Evolutionary conservation across 176 grass and related monocot species (phyloP).

Genomic region (Triticum dicoccoides): DNA sequence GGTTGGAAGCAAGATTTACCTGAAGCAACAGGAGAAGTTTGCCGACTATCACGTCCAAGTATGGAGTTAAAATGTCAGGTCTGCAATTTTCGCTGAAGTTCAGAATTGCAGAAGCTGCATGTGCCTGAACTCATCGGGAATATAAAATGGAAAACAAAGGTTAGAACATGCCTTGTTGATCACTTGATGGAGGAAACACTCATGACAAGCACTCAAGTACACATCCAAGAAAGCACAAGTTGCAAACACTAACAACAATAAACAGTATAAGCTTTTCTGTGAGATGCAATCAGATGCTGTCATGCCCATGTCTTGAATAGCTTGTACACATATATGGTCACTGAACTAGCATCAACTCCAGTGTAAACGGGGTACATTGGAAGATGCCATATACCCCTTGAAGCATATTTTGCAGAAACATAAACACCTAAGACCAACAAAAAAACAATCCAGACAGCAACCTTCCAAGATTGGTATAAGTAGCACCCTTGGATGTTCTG

Average conservation of each 20-base stretch:
- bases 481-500: not conserved
- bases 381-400: not conserved
- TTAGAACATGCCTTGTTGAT: constrained; percentile 30
- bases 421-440: not conserved
- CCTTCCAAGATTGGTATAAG: not conserved
- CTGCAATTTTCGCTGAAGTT: constrained; percentile 99
- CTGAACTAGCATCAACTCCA: not conserved
- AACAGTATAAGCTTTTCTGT: constrained; percentile 1
- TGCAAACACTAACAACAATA: not conserved
- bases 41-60: constrained; percentile 78
- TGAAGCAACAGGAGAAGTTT: constrained; percentile 88
- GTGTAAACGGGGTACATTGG: not conserved
- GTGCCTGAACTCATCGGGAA: constrained; percentile 52
- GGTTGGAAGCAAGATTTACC: constrained; percentile 38
- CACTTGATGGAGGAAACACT: constrained; percentile 6
- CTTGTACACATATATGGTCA: constrained; percentile 1
- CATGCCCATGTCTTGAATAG: not conserved
- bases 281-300: not conserved
- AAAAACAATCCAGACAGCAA: not conserved
- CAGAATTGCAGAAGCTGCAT: constrained; percentile 87
- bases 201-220: constrained; percentile 8
- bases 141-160: not conserved
- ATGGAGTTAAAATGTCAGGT: constrained; percentile 86
- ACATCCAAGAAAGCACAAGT: not conserved
- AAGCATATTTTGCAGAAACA: not conserved